Evolutionary conservation across 768 basidiomycete genomes (phyloP).

Genomic region (Phaffia tasmanica): DNA sequence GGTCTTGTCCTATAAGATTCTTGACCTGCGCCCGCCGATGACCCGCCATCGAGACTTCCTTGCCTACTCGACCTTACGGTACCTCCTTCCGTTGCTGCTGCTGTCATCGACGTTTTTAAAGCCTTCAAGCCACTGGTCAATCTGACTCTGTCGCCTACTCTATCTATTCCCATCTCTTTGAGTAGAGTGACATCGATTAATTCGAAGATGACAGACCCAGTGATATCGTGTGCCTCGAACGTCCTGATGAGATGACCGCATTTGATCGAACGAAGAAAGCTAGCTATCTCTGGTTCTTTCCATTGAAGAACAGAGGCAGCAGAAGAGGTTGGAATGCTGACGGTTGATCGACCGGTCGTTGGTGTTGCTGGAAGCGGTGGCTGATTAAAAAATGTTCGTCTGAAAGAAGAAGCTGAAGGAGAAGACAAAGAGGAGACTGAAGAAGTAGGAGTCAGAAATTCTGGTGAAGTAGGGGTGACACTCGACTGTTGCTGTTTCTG

Average conservation of each 20-base stretch:
- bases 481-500: too few species aligned
- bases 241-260: constrained; percentile 55
- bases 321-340: not conserved
- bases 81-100: not conserved
- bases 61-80: not conserved
- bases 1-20: not conserved
- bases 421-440: too few species aligned
- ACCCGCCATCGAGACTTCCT: not conserved
- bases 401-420: too few species aligned
- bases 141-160: constrained; percentile 82
- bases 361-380: not conserved
- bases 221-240: constrained; percentile 79
- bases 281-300: constrained; percentile 39
- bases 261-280: constrained; percentile 68
- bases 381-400: too few species aligned
- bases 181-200: constrained; percentile 66
- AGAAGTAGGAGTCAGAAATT: too few species aligned
- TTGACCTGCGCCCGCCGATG: constrained; percentile 3
- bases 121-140: constrained; percentile 74
- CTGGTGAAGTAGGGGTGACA: too few species aligned
- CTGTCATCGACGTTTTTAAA: constrained; percentile 42
- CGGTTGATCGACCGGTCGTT: not conserved
- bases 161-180: constrained; percentile 79
- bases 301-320: constrained; percentile 13
- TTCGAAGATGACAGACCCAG: constrained; percentile 82